Conservation (phyloP, 169 alveolate genomes). For the Cryptosporidium meleagridis region DNA sequence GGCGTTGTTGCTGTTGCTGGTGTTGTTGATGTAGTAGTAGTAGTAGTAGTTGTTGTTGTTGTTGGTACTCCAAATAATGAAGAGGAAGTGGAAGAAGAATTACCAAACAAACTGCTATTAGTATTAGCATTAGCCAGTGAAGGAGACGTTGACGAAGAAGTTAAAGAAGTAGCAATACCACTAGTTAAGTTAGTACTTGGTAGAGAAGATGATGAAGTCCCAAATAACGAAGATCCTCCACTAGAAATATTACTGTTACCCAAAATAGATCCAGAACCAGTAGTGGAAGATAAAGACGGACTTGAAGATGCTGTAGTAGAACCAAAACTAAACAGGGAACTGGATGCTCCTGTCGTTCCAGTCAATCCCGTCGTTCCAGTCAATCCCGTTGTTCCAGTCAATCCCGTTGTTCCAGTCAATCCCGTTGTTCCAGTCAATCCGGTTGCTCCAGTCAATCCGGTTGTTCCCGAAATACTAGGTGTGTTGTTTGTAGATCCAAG, state of each 20-base stretch:
- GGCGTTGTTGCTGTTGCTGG: background rate
- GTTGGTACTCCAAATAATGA: background rate
- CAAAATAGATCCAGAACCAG: background rate
- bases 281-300: background rate
- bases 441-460: background rate
- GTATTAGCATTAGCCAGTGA: background rate
- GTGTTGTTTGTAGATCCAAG: background rate
- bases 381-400: too few species aligned
- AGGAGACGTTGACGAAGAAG: slow-evolving; percentile 7
- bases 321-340: background rate
- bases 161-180: background rate
- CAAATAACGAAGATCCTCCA: slow-evolving; percentile 18
- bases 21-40: background rate
- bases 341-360: background rate
- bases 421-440: background rate
- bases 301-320: background rate
- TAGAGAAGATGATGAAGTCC: slow-evolving; percentile 20
- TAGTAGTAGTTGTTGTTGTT: background rate
- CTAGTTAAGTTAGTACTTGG: background rate
- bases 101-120: background rate
- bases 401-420: background rate
- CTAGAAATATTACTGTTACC: background rate
- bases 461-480: background rate
- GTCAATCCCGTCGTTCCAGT: too few species aligned
- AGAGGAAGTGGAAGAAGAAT: background rate